Evolutionary conservation across 108 stramenopile species (phyloP), one percentile per base, ranked within the genome.

Genomic region (Fistulifera pelliculosa): DNA sequence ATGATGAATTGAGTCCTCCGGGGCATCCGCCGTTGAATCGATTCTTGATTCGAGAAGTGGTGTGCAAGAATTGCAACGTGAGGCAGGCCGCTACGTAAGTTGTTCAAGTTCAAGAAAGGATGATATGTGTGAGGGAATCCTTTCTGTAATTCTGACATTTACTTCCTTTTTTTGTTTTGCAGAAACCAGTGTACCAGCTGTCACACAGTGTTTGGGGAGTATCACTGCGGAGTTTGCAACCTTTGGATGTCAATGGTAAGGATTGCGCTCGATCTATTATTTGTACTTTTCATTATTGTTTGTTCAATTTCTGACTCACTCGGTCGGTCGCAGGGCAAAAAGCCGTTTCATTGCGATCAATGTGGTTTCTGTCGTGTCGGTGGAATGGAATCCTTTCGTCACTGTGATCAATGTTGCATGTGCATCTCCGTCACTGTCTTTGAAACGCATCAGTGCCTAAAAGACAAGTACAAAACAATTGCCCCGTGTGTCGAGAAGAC

Each of bases 341-440:
- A 77, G 22, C 90, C 90, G 6, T 92, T 87, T 44, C 90, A 92
- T 53, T 92, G 90, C 43, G 54, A 59, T 21, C 77, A 85, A 49
- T 92, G 90, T 54, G 90, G 90, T 7, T 92, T 87, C 66, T 92
- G 90, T 52, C 85, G 90, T 10, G 90, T 92, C 3, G 90, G 90
- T 10, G 90, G 90, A 10, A 70, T 65, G 7, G 90, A 87, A 56
- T 70, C 81, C 56, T 92, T 87, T 60, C 83, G 83, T 14, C 90
- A 92, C 60, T 92, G 90, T 61, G 50, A 77, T 35, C 85, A 85
- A 41, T 92, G 90, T 47, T 86, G 90, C 60, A 92, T 87, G 90
- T 92, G 90, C 62, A 92, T 92, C 52, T 81, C 81, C 41, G 77
- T 79, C 22, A 73, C 63, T 41, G 68, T 92, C 18, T 87, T 85